Evolutionary conservation across 305 asterid genomes (phyloP), one percentile per base, ranked within the genome.

Genomic region (Plantago lanceolata): DNA sequence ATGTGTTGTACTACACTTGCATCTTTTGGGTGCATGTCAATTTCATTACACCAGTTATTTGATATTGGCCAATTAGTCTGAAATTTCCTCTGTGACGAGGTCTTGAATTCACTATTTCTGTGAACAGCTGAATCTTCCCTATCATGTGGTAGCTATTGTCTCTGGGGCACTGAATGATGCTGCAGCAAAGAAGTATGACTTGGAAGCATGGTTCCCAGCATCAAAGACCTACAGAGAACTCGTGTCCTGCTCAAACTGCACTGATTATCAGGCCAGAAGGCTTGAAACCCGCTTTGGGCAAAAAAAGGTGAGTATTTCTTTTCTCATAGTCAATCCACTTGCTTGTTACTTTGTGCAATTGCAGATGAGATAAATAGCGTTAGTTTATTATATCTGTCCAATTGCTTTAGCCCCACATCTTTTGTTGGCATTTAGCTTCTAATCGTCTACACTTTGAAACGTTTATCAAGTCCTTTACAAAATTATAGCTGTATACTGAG

Each of bases 141-240:
- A 89, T 79, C 98, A 82, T 78, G 73, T 89, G 51, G 96, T 90
- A 48, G 61, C 89, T 15, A 84, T 88, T 24, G 97, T 90, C 64
- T 88, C 97, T 65, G 97, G 97, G 48, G 98, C 96, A 51, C 68
- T 92, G 65, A 92, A 89, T 64, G 98, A 92, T 71, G 89, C 98
- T 60, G 98, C 96, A 66, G 98, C 98, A 6, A 92, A 92, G 76
- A 92, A 92, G 81, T 86, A 80, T 29, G 98, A 92, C 73, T 76
- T 91, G 72, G 98, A 91, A 77, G 96, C 84, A 35, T 91, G 98
- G 98, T 91, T 85, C 60, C 98, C 98, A 45, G 89, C 98, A 43
- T 91, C 98, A 29, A 73, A 75, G 50, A 67, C 93, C 4, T 85
- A 76, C 52, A 82, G 97, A 75, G 97, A 90, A 71, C 95, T 88